Conservation (phyloP, 495 filamentous ascomycete species). For the Tetracladium setigerum region DNA sequence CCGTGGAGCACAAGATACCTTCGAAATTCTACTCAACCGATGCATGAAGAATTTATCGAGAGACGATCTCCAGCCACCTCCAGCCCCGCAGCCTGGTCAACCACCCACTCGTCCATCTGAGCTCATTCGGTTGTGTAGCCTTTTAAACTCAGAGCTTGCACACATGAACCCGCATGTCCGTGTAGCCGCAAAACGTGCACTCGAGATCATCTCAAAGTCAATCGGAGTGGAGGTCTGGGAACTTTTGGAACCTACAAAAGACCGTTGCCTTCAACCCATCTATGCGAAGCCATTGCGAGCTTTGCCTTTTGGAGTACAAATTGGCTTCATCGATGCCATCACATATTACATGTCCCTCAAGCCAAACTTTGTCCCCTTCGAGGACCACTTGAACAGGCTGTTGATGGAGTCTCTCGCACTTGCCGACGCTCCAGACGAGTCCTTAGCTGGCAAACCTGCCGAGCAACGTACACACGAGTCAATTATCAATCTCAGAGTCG, state of each 20-base stretch:
- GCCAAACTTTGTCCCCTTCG: slow-evolving; percentile 78
- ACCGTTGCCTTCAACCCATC: slow-evolving; percentile 75
- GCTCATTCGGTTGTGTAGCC: slow-evolving; percentile 66
- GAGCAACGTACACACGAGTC: slow-evolving; percentile 87
- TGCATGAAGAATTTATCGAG: slow-evolving; percentile 69
- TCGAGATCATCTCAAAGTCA: slow-evolving; percentile 72
- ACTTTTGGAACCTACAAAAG: slow-evolving; percentile 78
- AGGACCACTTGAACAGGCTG: slow-evolving; percentile 81
- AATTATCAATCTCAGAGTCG: slow-evolving; percentile 86
- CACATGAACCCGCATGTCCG: slow-evolving; percentile 95
- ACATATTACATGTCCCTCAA: slow-evolving; percentile 85
- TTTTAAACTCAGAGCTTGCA: slow-evolving; percentile 77
- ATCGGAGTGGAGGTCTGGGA: slow-evolving; percentile 73
- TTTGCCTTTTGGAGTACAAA: slow-evolving; percentile 84
- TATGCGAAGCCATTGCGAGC: slow-evolving; percentile 92
- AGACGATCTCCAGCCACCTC: slow-evolving; percentile 56
- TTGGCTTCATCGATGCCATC: slow-evolving; percentile 96
- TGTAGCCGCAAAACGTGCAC: slow-evolving; percentile 69
- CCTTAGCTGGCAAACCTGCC: slow-evolving; percentile 69
- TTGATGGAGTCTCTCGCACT: slow-evolving; percentile 88
- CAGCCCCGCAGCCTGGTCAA: slow-evolving; percentile 25
- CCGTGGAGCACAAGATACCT: slow-evolving; percentile 67
- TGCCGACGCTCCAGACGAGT: slow-evolving; percentile 89
- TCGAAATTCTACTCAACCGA: slow-evolving; percentile 66
- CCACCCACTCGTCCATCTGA: slow-evolving; percentile 35